Percentiles rank a stretch among this genome's conserved stretches.
Conservation (phyloP, 768 basidiomycete genomes). For the Mycena rebaudengoi region DNA sequence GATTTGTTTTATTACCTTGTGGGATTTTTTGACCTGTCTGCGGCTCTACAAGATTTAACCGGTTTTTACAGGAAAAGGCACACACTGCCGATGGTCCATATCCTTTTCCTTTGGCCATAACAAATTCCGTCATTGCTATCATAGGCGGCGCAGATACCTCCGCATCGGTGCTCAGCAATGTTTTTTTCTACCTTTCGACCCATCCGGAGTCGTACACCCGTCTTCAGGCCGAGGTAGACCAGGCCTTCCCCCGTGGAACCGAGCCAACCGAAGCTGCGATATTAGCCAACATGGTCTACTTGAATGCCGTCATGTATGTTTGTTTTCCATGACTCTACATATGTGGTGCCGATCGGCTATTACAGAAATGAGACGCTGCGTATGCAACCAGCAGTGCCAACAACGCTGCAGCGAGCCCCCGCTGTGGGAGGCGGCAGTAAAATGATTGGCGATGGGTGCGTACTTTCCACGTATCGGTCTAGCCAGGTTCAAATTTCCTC, state of each 20-base stretch:
- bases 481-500: neutral
- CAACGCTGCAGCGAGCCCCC: constrained; percentile 11
- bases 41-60: neutral
- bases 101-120: constrained; percentile 2
- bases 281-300: constrained; percentile 37
- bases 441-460: neutral
- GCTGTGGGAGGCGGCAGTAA: constrained; percentile 9
- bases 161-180: constrained; percentile 45
- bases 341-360: neutral
- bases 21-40: neutral
- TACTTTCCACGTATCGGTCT: neutral
- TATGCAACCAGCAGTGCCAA: neutral
- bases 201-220: constrained; percentile 46
- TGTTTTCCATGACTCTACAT: neutral
- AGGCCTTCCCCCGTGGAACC: constrained; percentile 3
- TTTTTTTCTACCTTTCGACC: constrained; percentile 49
- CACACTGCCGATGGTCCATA: neutral
- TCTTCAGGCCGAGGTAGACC: constrained; percentile 53
- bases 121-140: constrained; percentile 36
- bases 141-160: constrained; percentile 60
- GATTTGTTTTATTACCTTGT: constrained; percentile 21
- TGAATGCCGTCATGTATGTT: constrained; percentile 47
- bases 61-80: neutral
- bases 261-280: constrained; percentile 5
- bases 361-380: constrained; percentile 18